A percentile compares a stretch with the other conserved stretches of the same genome.
Evolutionary conservation across 2,329 filamentous ascomycete species (phyloP).

Genomic region (Talaromyces marneffei): DNA sequence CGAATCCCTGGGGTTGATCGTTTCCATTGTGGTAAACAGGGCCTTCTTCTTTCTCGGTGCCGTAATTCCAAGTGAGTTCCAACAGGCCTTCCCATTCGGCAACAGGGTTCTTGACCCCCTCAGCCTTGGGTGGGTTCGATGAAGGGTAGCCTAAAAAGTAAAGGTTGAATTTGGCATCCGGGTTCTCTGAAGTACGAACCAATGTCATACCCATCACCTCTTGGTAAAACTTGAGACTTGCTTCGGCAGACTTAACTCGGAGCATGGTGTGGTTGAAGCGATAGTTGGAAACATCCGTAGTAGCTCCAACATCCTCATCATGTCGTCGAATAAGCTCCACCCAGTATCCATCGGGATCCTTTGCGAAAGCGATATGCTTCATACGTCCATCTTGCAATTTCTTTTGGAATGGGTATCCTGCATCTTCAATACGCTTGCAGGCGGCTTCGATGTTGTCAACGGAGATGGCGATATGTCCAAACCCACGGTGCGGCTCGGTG

Average conservation of each 20-base stretch:
- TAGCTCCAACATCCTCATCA: slow-evolving; percentile 63
- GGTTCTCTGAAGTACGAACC: slow-evolving; percentile 64
- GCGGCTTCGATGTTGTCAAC: slow-evolving; percentile 83
- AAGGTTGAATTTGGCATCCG: slow-evolving; percentile 71
- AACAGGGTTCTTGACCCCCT: slow-evolving; percentile 49
- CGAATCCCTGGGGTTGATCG: slow-evolving; percentile 83
- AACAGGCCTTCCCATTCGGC: slow-evolving; percentile 74
- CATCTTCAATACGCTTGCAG: slow-evolving; percentile 82
- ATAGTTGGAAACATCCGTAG: slow-evolving; percentile 70
- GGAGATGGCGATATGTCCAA: slow-evolving; percentile 79
- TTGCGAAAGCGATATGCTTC: slow-evolving; percentile 80
- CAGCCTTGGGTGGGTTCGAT: slow-evolving; percentile 49
- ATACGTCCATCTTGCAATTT: slow-evolving; percentile 83
- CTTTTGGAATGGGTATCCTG: slow-evolving; percentile 92
- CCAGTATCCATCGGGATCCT: slow-evolving; percentile 84
- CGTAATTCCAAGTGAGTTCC: slow-evolving; percentile 80
- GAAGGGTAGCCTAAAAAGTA: slow-evolving; percentile 84
- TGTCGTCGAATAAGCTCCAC: slow-evolving; percentile 58
- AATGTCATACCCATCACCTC: slow-evolving; percentile 85
- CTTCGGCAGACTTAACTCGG: slow-evolving; percentile 75
- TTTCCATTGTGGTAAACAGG: slow-evolving; percentile 93
- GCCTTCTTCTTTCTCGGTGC: slow-evolving; percentile 68
- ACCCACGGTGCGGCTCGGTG: slow-evolving; percentile 74
- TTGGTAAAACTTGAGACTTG: slow-evolving; percentile 72
- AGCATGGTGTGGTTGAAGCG: slow-evolving; percentile 70